Conservation (phyloP, 176 grass and related monocot genomes). For the Musa troglodytarum region DNA sequence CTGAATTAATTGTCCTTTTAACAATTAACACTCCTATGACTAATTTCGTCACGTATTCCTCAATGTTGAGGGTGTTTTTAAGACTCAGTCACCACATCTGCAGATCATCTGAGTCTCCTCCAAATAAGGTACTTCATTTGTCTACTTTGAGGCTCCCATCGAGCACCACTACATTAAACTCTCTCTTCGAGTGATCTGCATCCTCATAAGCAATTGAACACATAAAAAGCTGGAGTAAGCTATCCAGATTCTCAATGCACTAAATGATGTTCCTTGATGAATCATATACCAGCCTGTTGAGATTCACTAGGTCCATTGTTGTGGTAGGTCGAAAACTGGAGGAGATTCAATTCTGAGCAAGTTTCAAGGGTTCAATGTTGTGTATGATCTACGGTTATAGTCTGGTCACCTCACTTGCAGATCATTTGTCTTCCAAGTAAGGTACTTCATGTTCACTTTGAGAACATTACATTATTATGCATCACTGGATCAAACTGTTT, state of each 20-base stretch:
- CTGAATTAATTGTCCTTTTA: no score
- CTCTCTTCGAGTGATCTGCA: slow-evolving; percentile 48
- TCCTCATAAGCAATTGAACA: slow-evolving; percentile 44
- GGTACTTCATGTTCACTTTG: slow-evolving; percentile 53
- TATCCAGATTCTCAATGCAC: slow-evolving; percentile 17
- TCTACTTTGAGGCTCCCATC: slow-evolving; percentile 21
- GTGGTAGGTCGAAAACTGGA: slow-evolving; percentile 11
- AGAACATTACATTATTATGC: slow-evolving; percentile 59
- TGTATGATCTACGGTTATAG: slow-evolving; percentile 22
- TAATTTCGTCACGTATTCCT: no score
- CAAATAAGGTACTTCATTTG: slow-evolving; percentile 59
- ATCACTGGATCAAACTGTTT: slow-evolving; percentile 26
- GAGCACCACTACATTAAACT: slow-evolving; percentile 28
- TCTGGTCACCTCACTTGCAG: slow-evolving; percentile 36
- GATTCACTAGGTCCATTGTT: neutral
- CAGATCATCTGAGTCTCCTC: slow-evolving; percentile 29
- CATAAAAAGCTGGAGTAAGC: slow-evolving; percentile 42
- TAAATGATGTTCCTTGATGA: neutral
- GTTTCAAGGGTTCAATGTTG: slow-evolving; percentile 25
- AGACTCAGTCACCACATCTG: no score
- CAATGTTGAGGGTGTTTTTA: no score
- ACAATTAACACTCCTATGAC: no score
- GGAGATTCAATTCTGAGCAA: neutral
- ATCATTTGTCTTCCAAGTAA: slow-evolving; percentile 65
- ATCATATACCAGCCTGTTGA: no score